These are phyloP conservation scores for Erythrophleum ivorense DNA, from an alignment of 331 rosid genomes.

Conservation along the genomic window DNA sequence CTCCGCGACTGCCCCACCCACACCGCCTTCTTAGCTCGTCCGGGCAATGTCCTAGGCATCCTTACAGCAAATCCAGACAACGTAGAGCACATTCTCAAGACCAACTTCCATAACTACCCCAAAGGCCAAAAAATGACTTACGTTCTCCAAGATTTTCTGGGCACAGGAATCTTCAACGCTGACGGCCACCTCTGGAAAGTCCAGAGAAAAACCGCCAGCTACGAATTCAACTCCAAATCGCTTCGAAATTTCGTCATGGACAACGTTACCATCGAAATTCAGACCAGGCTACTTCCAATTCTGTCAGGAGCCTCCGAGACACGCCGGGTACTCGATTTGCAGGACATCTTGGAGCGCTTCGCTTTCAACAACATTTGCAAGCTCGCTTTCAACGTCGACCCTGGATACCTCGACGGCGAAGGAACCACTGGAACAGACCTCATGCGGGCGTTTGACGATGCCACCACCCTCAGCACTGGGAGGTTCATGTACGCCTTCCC, in stretches of 20 bases:
- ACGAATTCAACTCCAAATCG: conserved; percentile 71
- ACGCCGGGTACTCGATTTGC: conserved; percentile 49
- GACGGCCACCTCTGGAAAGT: conserved; percentile 61
- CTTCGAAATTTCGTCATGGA: conserved; percentile 58
- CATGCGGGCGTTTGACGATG: conserved; percentile 72
- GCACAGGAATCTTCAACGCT: conserved; percentile 70
- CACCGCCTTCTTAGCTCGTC: conserved; percentile 49
- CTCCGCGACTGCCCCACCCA: conserved; percentile 52
- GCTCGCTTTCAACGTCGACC: conserved; percentile 65
- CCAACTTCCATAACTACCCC: conserved; percentile 68
- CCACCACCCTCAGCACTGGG: conserved; percentile 53
- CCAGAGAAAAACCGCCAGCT: conserved; percentile 70
- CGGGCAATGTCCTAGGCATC: conserved; percentile 42
- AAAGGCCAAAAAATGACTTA: conserved; percentile 46
- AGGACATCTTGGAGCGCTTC: conserved; percentile 67
- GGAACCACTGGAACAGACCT: conserved; percentile 47
- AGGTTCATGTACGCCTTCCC: conserved; percentile 51
- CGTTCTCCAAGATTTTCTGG: conserved; percentile 60
- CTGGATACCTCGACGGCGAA: conserved; percentile 57
- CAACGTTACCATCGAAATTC: conserved; percentile 54
- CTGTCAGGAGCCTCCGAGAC: conserved; percentile 35
- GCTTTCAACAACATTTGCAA: conserved; percentile 77
- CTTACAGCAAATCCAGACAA: conserved; percentile 63
- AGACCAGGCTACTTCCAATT: conserved; percentile 53
- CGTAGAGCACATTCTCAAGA: conserved; percentile 67